Evolutionary conservation across 2,329 filamentous ascomycete genomes (phyloP).

Genomic region (Xylaria sp.): DNA sequence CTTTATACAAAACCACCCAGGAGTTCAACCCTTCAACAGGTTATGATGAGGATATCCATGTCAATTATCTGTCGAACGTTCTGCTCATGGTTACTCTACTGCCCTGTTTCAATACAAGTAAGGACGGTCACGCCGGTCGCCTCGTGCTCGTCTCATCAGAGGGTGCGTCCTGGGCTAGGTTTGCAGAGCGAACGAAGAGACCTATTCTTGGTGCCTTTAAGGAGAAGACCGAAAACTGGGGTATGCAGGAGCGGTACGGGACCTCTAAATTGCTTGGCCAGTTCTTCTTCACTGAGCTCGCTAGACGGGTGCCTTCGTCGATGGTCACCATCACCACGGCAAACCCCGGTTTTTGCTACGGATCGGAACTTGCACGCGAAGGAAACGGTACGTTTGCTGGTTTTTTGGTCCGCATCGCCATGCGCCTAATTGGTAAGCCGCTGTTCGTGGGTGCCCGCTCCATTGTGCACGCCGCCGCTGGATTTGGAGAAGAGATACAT

Average conservation of each 20-base stretch:
- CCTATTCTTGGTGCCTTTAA: constrained; percentile 27
- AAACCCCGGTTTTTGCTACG: constrained; percentile 28
- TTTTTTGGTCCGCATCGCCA: background rate
- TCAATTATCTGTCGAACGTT: constrained; percentile 58
- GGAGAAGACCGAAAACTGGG: constrained; percentile 4
- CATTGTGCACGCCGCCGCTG: constrained; percentile 16
- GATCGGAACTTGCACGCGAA: constrained; percentile 14
- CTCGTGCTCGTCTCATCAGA: constrained; percentile 38
- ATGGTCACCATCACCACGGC: constrained; percentile 16
- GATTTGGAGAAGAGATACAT: constrained; percentile 13
- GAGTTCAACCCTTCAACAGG: constrained; percentile 30
- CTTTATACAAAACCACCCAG: constrained; percentile 33
- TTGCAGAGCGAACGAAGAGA: constrained; percentile 17
- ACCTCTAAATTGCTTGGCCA: constrained; percentile 38
- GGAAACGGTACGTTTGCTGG: background rate
- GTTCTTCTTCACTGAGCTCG: constrained; percentile 39
- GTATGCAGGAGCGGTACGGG: constrained; percentile 26
- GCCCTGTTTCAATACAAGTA: constrained; percentile 47
- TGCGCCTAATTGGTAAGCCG: constrained; percentile 11
- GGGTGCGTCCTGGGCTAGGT: constrained; percentile 28
- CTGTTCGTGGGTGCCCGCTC: constrained; percentile 19
- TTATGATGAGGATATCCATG: constrained; percentile 52
- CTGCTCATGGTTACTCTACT: constrained; percentile 53
- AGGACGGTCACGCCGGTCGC: background rate
- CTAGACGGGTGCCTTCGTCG: constrained; percentile 31